Percentiles rank a stretch among this genome's conserved stretches.
Evolutionary conservation across 805 yeast species (phyloP).

Genomic region (Yarrowia deformans): DNA sequence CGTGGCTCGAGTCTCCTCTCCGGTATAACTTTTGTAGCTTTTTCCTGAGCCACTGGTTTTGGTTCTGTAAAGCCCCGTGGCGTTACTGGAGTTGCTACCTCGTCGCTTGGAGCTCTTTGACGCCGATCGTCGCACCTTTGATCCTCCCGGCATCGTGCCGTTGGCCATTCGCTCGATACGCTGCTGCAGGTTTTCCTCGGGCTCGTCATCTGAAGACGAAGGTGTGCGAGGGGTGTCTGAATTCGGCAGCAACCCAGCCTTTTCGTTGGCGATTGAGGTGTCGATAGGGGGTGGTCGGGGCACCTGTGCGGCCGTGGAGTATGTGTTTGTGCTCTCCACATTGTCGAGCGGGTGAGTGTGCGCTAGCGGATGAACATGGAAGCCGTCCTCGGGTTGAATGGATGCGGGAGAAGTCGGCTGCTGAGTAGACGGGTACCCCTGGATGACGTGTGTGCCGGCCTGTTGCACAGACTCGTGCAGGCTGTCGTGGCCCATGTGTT

Average conservation of each 20-base stretch:
- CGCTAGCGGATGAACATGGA: constrained; percentile 16
- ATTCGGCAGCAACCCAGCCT: neutral
- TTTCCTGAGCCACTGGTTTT: neutral
- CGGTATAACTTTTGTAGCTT: constrained; percentile 8
- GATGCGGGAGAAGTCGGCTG: constrained; percentile 19
- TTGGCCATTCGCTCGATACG: constrained; percentile 31
- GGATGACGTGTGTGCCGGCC: constrained; percentile 7
- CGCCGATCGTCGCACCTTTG: constrained; percentile 19
- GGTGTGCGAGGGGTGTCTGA: neutral
- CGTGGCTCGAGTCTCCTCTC: constrained; percentile 10
- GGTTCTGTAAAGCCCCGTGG: constrained; percentile 18
- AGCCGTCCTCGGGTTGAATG: constrained; percentile 25
- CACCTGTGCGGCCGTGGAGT: constrained; percentile 17
- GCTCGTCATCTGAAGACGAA: constrained; percentile 8
- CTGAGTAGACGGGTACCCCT: constrained; percentile 1
- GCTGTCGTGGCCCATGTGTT: constrained; percentile 1
- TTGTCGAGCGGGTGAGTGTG: constrained; percentile 10
- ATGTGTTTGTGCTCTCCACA: constrained; percentile 19
- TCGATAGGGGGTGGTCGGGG: constrained; percentile 16
- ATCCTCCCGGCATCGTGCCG: constrained; percentile 13
- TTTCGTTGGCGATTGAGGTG: constrained; percentile 19
- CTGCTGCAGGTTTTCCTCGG: constrained; percentile 30
- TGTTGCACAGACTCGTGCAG: constrained; percentile 5
- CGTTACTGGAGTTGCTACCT: constrained; percentile 30
- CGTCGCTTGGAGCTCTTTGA: constrained; percentile 15